Evolutionary conservation across 163 green algal species (phyloP), one percentile per base, ranked within the genome.

Genomic region (Chlamydomonas reinhardtii): DNA sequence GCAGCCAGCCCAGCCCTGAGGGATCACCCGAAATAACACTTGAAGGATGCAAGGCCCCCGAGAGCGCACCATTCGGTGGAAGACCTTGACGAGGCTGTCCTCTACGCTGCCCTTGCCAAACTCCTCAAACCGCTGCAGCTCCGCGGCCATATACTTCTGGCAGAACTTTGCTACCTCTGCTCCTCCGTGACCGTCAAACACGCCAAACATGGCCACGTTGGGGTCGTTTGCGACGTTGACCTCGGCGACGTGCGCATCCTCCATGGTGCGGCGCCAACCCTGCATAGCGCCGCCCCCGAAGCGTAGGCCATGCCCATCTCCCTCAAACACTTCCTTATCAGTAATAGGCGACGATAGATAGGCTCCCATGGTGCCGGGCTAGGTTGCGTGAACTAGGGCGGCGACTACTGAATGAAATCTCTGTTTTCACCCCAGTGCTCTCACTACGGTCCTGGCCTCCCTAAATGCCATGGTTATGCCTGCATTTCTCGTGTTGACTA

Each of bases 131-230:
- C 90, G 89, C 43, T 92, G 87, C 24, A 98, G 82, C 91, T 99
- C 96, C 20, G 83, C 35, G 6, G 93, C 76, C 89, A 99, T 94
- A 75, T 97, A 96, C 37, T 91, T 92, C 39, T 96, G 90, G 87
- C 95, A 98, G 72, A 99, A 99, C 71, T 95, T 94, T 17, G 96
- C 95, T 12, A 99, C 96, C 91, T 99, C 96, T 4, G 90, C 92
- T 32, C 96, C 96, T 22, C 96, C 96, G 90, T 98, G 96, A 0
- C 97, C 97, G 81, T 99, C 97, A 81, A 98, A 98, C 6, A 99
- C 95, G 25, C 94, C 97, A 88, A 99, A 99, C 6, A 99, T 89
- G 31, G 93, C 87, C 25, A 90, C 90, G 62, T 95, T 89, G 31
- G 83, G 52, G 52, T 94, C 90, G 39, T 91, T 84, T 1, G 90